Evolutionary conservation across 192 early-diverging fungal species (phyloP), one percentile per base, ranked within the genome.

Genomic region (Gaertneriomyces sp.): DNA sequence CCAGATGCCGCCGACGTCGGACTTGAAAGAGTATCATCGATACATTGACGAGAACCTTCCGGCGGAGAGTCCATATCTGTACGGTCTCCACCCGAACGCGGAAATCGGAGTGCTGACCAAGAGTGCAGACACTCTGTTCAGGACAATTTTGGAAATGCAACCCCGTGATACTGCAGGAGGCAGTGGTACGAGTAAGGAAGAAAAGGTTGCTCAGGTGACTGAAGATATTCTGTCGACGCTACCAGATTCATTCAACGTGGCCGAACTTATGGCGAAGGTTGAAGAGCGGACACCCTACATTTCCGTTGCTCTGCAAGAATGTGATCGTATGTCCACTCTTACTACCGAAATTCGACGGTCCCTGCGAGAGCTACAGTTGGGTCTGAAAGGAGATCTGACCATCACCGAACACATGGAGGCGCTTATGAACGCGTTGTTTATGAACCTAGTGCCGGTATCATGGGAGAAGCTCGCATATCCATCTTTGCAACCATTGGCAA

Each of bases 251-350:
- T 87, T 87, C 71, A 87, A 87, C 61, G 81, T 86, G 40, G 63
- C 79, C 5, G 85, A 87, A 56, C 67, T 87, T 16, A 86, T 86
- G 60, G 81, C 81, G 5, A 68, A 75, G 42, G 85, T 86, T 8
- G 85, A 87, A 65, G 85, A 87, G 68, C 73, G 85, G 10, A 87
- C 85, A 43, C 85, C 85, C 5, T 87, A 83, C 63, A 87, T 86
- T 46, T 86, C 83, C 53, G 85, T 87, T 12, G 83, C 83, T 7
- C 62, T 87, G 17, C 85, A 87, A 68, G 85, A 87, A 58, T 81
- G 79, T 64, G 85, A 87, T 55, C 76, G 83, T 33, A 87, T 87
- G 85, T 60, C 70, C n/a, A 81, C 80, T 39, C 73, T 87, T 4
- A 86, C 81, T 2, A 66, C 69, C 5, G 85, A 87, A 71, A 87